Percentiles rank a stretch among this genome's conserved stretches.
Evolutionary conservation across 805 yeast genomes (phyloP).

Genomic region (Pichia deserticola): DNA sequence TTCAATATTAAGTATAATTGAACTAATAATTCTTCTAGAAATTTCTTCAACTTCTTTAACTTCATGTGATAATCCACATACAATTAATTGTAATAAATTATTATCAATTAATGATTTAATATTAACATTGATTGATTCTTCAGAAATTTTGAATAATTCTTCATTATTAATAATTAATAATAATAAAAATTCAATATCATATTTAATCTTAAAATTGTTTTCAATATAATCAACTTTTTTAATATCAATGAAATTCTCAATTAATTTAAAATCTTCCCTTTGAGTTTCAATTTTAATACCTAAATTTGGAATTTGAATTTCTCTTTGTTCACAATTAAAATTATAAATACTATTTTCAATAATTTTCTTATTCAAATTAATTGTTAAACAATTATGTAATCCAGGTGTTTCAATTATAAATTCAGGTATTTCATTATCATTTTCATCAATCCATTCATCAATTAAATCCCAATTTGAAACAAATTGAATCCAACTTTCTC

Average conservation of each 20-base stretch:
- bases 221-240: conserved; percentile 10
- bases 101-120: conserved; percentile 52
- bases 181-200: conserved; percentile 69
- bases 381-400: conserved; percentile 33
- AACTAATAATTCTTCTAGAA: conserved; percentile 36
- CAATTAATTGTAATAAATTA: conserved; percentile 43
- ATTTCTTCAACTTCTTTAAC: conserved; percentile 27
- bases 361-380: conserved; percentile 43
- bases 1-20: conserved; percentile 37
- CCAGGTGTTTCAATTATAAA: conserved; percentile 31
- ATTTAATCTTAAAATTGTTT: conserved; percentile 25
- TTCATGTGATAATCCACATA: conserved; percentile 37
- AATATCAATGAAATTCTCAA: conserved; percentile 25
- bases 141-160: conserved; percentile 39
- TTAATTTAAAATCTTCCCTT: conserved; percentile 9
- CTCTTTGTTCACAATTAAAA: conserved; percentile 22
- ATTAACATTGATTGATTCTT: conserved; percentile 33
- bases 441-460: conserved; percentile 20
- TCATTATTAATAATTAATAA: conserved; percentile 55
- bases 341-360: conserved; percentile 41
- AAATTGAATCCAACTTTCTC: conserved; percentile 54
- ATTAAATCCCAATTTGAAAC: conserved; percentile 57
- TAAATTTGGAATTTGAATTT: conserved; percentile 24
- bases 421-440: conserved; percentile 18
- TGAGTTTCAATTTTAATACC: conserved; percentile 1